Percentiles rank a stretch among this genome's conserved stretches.
Conservation (phyloP, 352 stramenopile species). For the Phytopythium litorale region DNA sequence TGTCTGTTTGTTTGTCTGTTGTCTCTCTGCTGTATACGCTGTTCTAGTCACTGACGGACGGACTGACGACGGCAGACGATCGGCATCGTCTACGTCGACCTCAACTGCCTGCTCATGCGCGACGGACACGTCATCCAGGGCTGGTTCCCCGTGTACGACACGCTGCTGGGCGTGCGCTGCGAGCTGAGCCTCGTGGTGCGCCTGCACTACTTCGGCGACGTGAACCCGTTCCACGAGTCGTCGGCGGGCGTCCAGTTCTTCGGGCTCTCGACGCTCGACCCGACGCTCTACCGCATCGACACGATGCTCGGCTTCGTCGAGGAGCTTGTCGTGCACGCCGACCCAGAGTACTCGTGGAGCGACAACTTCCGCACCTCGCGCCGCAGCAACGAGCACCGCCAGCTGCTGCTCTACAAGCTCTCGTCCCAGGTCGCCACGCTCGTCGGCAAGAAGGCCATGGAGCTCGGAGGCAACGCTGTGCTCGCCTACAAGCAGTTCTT, state of each 20-base stretch:
- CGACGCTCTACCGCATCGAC: slow-evolving; percentile 84
- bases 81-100: slow-evolving; percentile 96
- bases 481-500: slow-evolving; percentile 98
- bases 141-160: slow-evolving; percentile 99
- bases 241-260: slow-evolving; percentile 98
- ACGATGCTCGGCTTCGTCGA: slow-evolving; percentile 93
- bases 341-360: slow-evolving; percentile 98
- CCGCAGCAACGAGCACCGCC: slow-evolving; percentile 95
- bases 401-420: slow-evolving; percentile 95
- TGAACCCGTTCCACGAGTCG: slow-evolving; percentile 97
- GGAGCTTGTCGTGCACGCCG: slow-evolving; percentile 96
- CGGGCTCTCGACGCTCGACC: slow-evolving; percentile 93
- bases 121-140: slow-evolving; percentile 92
- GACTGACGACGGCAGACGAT: slow-evolving; percentile 61
- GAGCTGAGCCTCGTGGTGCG: slow-evolving; percentile 95
- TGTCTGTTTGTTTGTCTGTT: not conserved
- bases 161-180: slow-evolving; percentile 92
- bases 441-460: slow-evolving; percentile 95
- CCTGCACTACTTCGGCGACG: slow-evolving; percentile 95
- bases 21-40: too few relatives aligned
- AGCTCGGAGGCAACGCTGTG: slow-evolving; percentile 97
- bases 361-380: slow-evolving; percentile 92
- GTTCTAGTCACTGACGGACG: too few relatives aligned
- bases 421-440: slow-evolving; percentile 82
- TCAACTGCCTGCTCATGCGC: slow-evolving; percentile 97